These are phyloP conservation scores for Sclerotinia subarctica DNA, from an alignment of 2,329 filamentous ascomycete genomes.

Conservation along the genomic window DNA sequence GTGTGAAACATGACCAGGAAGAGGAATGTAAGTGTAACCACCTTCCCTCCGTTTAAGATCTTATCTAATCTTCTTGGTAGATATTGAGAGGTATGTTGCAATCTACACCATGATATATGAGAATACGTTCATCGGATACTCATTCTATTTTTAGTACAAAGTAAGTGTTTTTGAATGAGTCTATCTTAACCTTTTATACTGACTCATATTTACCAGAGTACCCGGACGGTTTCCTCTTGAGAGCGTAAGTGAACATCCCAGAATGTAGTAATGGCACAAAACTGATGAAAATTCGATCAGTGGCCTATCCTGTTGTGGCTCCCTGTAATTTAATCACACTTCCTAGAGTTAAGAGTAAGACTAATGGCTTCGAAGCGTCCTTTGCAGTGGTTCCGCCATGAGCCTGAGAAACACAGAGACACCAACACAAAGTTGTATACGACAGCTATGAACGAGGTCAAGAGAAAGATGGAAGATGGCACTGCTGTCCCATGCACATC, in stretches of 20 bases:
- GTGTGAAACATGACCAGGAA: slow-evolving; percentile 2
- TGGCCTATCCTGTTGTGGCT: not conserved
- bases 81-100: not conserved
- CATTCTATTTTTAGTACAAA: slow-evolving; percentile 1
- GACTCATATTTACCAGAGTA: not conserved
- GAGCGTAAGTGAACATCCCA: not conserved
- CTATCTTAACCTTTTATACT: not conserved
- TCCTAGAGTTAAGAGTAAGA: not conserved
- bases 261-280: not conserved
- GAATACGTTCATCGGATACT: not conserved
- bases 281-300: not conserved
- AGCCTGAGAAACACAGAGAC: not conserved
- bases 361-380: not conserved
- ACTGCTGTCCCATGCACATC: slow-evolving; percentile 3
- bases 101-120: not conserved
- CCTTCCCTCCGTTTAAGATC: not conserved
- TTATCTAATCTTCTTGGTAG: not conserved
- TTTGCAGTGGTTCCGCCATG: slow-evolving; percentile 1
- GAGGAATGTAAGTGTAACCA: not conserved
- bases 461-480: not conserved
- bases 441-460: not conserved
- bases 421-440: not conserved
- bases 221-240: not conserved
- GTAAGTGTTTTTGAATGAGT: not conserved
- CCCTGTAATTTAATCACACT: not conserved